phyloP scores from a whole-genome alignment of 345 rosid genomes.

The Eucalyptus cloeziana region DNA sequence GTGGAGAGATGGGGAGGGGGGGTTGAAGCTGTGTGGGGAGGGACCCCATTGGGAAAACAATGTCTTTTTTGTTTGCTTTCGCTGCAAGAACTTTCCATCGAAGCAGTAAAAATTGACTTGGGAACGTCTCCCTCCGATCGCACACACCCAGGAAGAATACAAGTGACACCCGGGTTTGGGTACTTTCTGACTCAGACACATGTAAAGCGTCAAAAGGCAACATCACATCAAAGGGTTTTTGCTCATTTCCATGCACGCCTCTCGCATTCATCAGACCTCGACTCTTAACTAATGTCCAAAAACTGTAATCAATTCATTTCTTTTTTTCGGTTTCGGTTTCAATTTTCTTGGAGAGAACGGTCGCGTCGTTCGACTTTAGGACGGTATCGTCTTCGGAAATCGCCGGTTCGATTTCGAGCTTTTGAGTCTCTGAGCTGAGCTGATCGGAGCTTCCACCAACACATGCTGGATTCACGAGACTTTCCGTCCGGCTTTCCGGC shows the following conservation, averaged over 20 bases:
- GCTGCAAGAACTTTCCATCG: background rate
- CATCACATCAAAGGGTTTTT: background rate
- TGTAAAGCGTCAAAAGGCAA: background rate
- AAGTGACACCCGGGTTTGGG: background rate
- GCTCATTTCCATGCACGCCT: background rate
- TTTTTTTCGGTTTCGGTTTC: background rate
- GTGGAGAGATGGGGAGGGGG: background rate
- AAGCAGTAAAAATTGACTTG: background rate
- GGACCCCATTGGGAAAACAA: background rate
- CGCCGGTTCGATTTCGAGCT: background rate
- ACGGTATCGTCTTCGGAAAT: background rate
- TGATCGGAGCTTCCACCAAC: no score
- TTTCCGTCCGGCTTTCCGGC: background rate
- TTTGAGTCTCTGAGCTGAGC: no score
- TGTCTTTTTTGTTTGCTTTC: background rate
- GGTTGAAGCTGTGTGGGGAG: background rate
- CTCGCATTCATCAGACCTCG: background rate
- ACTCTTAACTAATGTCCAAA: background rate
- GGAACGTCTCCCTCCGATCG: background rate
- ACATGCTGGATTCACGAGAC: background rate
- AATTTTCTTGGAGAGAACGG: background rate
- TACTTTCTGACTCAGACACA: background rate
- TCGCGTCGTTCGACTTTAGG: background rate
- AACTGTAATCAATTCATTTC: background rate
- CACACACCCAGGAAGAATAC: background rate